A percentile compares a stretch with the other conserved stretches of the same genome.
Conservation (phyloP, 2,329 filamentous ascomycete genomes). For the Epichloe hybrida region DNA sequence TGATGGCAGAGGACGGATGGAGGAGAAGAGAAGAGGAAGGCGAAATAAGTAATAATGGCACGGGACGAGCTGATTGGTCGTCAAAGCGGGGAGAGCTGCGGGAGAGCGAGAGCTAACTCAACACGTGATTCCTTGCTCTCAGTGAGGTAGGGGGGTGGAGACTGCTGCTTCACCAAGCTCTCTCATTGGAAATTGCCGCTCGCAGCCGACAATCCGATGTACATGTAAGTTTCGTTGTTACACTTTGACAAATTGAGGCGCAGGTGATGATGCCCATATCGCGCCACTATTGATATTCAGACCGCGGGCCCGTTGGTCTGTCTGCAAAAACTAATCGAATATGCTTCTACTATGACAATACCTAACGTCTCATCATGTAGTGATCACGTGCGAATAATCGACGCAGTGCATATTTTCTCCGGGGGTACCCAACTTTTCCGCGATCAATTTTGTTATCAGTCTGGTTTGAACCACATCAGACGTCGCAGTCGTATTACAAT, state of each 20-base stretch:
- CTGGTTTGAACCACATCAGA: constrained; percentile 20
- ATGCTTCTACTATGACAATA: too few species aligned
- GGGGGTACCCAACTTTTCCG: constrained; percentile 16
- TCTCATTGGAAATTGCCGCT: not conserved
- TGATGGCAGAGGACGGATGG: not conserved
- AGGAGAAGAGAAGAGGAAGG: not conserved
- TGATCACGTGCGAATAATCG: too few species aligned
- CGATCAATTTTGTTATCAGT: constrained; percentile 14
- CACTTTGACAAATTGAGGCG: not conserved
- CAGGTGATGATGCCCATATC: constrained; percentile 1
- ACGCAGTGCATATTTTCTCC: constrained; percentile 1
- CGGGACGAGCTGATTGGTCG: constrained; percentile 18
- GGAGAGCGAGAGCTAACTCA: constrained; percentile 3
- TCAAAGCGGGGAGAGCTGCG: constrained; percentile 14
- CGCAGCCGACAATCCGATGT: not conserved
- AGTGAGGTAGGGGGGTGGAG: not conserved
- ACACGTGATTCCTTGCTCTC: constrained; percentile 3
- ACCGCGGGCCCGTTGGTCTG: too few species aligned
- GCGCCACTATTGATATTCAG: not conserved
- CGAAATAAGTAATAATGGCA: constrained; percentile 3
- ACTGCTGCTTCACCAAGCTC: not conserved
- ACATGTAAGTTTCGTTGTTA: not conserved
- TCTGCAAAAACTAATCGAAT: too few species aligned
- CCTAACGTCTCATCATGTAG: too few species aligned
- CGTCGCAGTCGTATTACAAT: constrained; percentile 27